phyloP scores from a whole-genome alignment of 2,329 filamentous ascomycete species.

The Lizonia empirigonia region DNA sequence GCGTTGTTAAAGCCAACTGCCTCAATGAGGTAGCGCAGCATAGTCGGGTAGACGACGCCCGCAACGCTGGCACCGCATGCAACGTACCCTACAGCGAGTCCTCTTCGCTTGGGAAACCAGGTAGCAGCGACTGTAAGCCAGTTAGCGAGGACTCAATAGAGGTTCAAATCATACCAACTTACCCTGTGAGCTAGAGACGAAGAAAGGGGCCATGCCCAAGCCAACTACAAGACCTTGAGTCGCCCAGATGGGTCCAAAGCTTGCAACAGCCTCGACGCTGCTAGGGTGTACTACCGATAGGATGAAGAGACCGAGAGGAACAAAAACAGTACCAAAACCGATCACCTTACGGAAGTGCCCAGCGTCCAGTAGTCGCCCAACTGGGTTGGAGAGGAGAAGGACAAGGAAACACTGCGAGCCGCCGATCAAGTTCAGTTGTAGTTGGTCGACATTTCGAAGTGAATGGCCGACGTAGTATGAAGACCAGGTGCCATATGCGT shows the following conservation, averaged over 20 bases:
- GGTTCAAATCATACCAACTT: conserved; percentile 20
- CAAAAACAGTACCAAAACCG: conserved; percentile 50
- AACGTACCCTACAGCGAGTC: conserved; percentile 57
- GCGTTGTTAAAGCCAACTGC: conserved; percentile 54
- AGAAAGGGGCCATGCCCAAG: conserved; percentile 60
- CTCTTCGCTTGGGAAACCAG: conserved; percentile 56
- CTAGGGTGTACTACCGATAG: conserved; percentile 51
- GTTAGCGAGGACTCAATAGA: conserved; percentile 14
- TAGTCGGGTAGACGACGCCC: conserved; percentile 55
- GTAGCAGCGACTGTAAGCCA: conserved; percentile 53
- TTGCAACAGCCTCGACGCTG: conserved; percentile 44
- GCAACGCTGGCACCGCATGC: conserved; percentile 57
- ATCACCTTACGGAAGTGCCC: conserved; percentile 51
- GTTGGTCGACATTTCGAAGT: conserved; percentile 47
- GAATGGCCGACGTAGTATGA: conserved; percentile 57
- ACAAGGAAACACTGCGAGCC: conserved; percentile 56
- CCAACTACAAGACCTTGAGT: conserved; percentile 56
- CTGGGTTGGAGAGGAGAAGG: conserved; percentile 52
- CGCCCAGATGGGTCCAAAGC: conserved; percentile 53
- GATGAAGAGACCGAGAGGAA: conserved; percentile 53
- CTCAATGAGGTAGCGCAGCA: conserved; percentile 53
- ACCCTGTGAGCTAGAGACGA: conserved; percentile 59
- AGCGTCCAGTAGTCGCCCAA: conserved; percentile 58
- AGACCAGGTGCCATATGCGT: conserved; percentile 57
- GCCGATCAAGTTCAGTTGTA: conserved; percentile 56